These are phyloP conservation scores for Populus simonii DNA, from an alignment of 345 rosid genomes.

Conservation along the genomic window DNA sequence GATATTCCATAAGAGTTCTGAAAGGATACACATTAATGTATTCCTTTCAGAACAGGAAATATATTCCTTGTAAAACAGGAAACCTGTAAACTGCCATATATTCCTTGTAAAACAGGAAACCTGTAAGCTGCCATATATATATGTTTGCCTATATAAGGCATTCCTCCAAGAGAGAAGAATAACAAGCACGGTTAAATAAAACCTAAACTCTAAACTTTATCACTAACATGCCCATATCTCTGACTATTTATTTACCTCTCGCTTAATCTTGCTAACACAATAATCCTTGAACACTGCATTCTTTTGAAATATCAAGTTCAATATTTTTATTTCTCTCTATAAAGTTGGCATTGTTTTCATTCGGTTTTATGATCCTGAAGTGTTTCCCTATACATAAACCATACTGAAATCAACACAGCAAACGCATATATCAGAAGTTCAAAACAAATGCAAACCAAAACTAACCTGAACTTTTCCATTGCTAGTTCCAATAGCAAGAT, in stretches of 20 bases:
- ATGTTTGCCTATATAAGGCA: too few relatives aligned
- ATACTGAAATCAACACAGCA: neutral
- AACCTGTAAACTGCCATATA: too few relatives aligned
- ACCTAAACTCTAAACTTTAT: too few relatives aligned
- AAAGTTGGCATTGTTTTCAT: neutral
- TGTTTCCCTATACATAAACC: neutral
- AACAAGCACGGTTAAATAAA: too few relatives aligned
- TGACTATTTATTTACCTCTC: neutral
- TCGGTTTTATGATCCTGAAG: neutral
- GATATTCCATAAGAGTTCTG: too few relatives aligned
- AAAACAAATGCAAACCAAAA: neutral
- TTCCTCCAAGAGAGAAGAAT: too few relatives aligned
- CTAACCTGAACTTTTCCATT: constrained; percentile 83
- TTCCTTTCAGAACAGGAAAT: too few relatives aligned
- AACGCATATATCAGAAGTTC: neutral
- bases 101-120: too few relatives aligned
- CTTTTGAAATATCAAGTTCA: neutral
- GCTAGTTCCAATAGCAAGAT: constrained; percentile 90
- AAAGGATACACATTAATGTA: too few relatives aligned
- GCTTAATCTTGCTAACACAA: neutral
- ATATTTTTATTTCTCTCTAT: neutral
- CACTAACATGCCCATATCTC: neutral
- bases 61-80: too few relatives aligned
- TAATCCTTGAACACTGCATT: neutral
- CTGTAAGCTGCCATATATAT: too few relatives aligned